Base-by-base conservation (phyloP, 2,329 filamentous ascomycete genomes). In the Aureobasidium sp. region DNA sequence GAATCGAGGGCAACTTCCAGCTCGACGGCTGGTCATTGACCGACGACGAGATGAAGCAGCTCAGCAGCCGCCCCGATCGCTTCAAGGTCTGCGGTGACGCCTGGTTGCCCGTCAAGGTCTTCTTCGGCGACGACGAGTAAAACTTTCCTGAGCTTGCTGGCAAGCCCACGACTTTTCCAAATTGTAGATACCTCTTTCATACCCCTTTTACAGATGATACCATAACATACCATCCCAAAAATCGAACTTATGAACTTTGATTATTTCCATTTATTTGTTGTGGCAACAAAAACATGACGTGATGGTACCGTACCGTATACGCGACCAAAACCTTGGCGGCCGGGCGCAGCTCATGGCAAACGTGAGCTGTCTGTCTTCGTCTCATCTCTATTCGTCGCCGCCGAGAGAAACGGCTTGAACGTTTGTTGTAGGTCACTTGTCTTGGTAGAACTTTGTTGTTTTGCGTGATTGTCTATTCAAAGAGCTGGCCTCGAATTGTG, bases 51-150 rank as follows among this genome's bases (percentile, higher is more conserved):
- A 74, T 93, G 56, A 79, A 82, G 68, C 78, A 82, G 74, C 79
- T 96, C 54, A 84, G 85, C 69, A 81, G 76, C 69, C 81, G 93
- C 60, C 79, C 82, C 69, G 87, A 89, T 64, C 84, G 90, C 56
- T 93, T 92, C 81, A 95, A 91, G 83, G 86, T 91, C 65, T 94
- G 89, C 70, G 82, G 81, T 39, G 90, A 93, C 71, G 75, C 71
- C 31, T 93, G 88, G 86, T 71, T 90, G 69, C 89, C 89, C 0
- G 75, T 89, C 64, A 87, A 86, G 80, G 88, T 93, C 39, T 94
- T 94, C 81, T 90, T 90, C 71, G 88, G 88, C 8, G 88, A 92
- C 69, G 88, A 91, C 70, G 88, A 92, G 78, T 91, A 84, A 66
- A 66, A 63, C 39, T 17, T 19, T 57, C 56, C n/a, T 40, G 15